These are phyloP conservation scores for Austroboletus olivaceoglutinosus DNA, from an alignment of 1,284 basidiomycete genomes.

Conservation along the genomic window DNA sequence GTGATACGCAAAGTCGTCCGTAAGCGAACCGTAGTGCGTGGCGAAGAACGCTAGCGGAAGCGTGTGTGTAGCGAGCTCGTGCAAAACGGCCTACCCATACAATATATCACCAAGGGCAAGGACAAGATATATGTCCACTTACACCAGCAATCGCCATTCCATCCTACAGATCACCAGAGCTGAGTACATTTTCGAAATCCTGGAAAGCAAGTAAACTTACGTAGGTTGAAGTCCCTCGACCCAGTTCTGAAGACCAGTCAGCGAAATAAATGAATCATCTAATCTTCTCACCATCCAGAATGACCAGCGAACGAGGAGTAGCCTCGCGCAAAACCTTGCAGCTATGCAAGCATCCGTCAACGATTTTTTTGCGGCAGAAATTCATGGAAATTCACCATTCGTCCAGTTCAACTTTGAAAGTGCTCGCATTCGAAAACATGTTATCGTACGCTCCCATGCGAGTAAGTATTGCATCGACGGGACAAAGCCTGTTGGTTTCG, in stretches of 20 bases:
- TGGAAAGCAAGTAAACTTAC: slow-evolving; percentile 44
- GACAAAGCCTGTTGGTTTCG: slow-evolving; percentile 59
- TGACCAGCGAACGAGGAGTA: slow-evolving; percentile 88
- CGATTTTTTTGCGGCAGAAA: neutral
- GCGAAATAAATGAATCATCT: neutral
- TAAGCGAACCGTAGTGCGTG: slow-evolving; percentile 85
- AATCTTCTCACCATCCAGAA: slow-evolving; percentile 77
- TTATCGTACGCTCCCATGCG: slow-evolving; percentile 99
- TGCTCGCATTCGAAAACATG: slow-evolving; percentile 93
- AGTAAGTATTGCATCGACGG: slow-evolving; percentile 92
- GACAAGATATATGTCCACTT: slow-evolving; percentile 23
- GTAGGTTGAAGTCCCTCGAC: slow-evolving; percentile 83
- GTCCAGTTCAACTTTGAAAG: slow-evolving; percentile 95
- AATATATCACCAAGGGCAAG: slow-evolving; percentile 7
- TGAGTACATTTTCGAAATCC: slow-evolving; percentile 21
- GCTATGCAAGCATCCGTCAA: slow-evolving; percentile 39
- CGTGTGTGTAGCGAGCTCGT: slow-evolving; percentile 88
- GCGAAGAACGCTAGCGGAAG: slow-evolving; percentile 84
- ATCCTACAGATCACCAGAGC: slow-evolving; percentile 51
- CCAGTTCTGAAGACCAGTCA: slow-evolving; percentile 62
- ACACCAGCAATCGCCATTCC: slow-evolving; percentile 94
- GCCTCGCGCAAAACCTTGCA: slow-evolving; percentile 90
- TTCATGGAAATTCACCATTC: slow-evolving; percentile 65
- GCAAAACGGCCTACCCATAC: slow-evolving; percentile 72
- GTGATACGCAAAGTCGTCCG: slow-evolving; percentile 86